Conservation (phyloP, 176 grass and related monocot species). For the Calamus simplicifolius region DNA sequence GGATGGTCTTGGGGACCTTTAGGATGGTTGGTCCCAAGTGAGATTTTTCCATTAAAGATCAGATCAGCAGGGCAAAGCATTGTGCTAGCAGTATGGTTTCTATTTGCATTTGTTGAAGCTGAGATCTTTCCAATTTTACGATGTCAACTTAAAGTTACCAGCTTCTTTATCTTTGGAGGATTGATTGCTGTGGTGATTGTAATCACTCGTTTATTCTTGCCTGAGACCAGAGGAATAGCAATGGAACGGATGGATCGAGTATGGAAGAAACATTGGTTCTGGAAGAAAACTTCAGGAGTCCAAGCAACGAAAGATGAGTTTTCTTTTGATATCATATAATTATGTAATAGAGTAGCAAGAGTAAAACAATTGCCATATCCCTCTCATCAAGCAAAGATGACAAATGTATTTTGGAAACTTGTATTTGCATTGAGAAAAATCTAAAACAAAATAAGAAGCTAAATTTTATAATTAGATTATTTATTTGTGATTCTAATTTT, state of each 20-base stretch:
- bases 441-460: too few species aligned
- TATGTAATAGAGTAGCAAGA: too few species aligned
- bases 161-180: conserved; percentile 45
- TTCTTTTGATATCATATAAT: too few species aligned
- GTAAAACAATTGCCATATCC: too few species aligned
- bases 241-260: conserved; percentile 80
- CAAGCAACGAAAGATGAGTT: conserved; percentile 6
- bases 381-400: too few species aligned
- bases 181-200: conserved; percentile 57
- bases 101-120: conserved; percentile 47
- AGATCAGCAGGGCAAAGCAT: conserved; percentile 71
- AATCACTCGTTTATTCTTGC: conserved; percentile 45
- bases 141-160: conserved; percentile 45
- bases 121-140: conserved; percentile 51
- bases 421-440: too few species aligned
- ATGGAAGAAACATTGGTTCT: conserved; percentile 62
- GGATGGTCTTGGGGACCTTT: conserved; percentile 84
- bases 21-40: conserved; percentile 51
- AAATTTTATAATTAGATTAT: too few species aligned
- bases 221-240: conserved; percentile 62
- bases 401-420: too few species aligned
- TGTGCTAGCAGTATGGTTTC: conserved; percentile 54
- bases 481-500: too few species aligned
- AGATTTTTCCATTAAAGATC: conserved; percentile 65
- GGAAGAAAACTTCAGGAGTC: conserved; percentile 43